Conservation (phyloP, 139 green algal genomes). For the Chlorella vulgaris region DNA sequence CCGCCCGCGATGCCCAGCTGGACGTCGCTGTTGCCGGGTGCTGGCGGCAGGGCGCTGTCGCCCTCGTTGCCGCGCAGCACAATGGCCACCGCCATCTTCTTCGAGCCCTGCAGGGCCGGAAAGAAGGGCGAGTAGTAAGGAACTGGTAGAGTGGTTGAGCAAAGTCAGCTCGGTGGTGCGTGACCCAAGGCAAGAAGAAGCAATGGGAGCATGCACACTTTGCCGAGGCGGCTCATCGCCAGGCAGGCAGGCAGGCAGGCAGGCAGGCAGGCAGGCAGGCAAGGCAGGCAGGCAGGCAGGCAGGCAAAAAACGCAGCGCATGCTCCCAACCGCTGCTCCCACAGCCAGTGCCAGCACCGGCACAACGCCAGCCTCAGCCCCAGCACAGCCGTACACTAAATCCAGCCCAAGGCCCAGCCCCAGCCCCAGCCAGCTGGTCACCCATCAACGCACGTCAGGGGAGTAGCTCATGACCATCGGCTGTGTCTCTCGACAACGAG, state of each 20-base stretch:
- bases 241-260: neutral
- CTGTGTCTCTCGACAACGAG: conserved; percentile 58
- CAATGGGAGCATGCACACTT: no score
- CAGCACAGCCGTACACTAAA: neutral
- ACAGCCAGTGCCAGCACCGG: no score
- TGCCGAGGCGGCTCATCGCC: neutral
- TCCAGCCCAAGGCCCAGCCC: neutral
- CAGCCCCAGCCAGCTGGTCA: neutral
- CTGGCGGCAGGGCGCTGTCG: neutral
- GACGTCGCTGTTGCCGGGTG: conserved; percentile 32
- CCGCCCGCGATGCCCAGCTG: conserved; percentile 53
- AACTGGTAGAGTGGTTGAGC: neutral
- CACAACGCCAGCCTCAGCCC: no score
- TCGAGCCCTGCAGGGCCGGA: conserved; percentile 2
- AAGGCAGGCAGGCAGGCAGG: no score
- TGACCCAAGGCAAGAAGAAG: no score
- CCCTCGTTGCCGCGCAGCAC: neutral
- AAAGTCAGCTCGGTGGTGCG: no score
- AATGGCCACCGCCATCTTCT: conserved; percentile 38
- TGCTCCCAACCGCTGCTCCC: no score
- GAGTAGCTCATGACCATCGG: conserved; percentile 71
- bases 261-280: neutral
- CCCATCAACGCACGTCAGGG: neutral
- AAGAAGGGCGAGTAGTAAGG: neutral
- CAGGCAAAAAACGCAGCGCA: no score